Conservation (phyloP, 768 basidiomycete species). For the Leccinum rimulosum region DNA sequence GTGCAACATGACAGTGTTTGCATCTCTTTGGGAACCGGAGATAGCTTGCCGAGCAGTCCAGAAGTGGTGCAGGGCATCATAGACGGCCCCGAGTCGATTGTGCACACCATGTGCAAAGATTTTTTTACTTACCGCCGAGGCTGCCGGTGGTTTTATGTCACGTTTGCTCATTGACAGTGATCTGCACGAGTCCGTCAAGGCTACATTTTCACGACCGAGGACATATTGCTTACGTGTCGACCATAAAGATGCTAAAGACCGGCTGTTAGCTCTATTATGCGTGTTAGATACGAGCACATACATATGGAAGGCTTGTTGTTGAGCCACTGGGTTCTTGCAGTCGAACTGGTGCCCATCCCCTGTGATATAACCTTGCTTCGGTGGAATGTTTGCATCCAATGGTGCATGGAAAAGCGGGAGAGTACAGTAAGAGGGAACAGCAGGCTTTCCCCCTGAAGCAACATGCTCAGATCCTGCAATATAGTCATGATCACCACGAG, state of each 20-base stretch:
- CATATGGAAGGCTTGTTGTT: slow-evolving; percentile 58
- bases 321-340: slow-evolving; percentile 49
- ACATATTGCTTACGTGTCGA: slow-evolving; percentile 15
- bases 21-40: slow-evolving; percentile 37
- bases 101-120: slow-evolving; percentile 16
- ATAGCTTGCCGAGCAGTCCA: slow-evolving; percentile 48
- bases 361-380: slow-evolving; percentile 46
- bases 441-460: slow-evolving; percentile 34
- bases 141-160: slow-evolving; percentile 41
- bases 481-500: neutral
- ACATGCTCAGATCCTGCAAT: slow-evolving; percentile 49
- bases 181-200: slow-evolving; percentile 25
- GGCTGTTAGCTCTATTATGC: neutral
- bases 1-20: slow-evolving; percentile 56
- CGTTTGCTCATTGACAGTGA: slow-evolving; percentile 47
- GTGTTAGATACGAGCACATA: slow-evolving; percentile 29
- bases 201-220: neutral
- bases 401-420: slow-evolving; percentile 53
- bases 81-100: slow-evolving; percentile 59
- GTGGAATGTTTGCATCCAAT: slow-evolving; percentile 17
- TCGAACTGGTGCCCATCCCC: slow-evolving; percentile 53
- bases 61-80: slow-evolving; percentile 49
- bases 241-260: slow-evolving; percentile 15
- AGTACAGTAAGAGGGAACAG: slow-evolving; percentile 52
- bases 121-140: slow-evolving; percentile 33